Percentiles rank a stretch among this genome's conserved stretches.
These are phyloP conservation scores for Gloeophyllum trabeum DNA, from an alignment of 768 basidiomycete species.

Conservation along the genomic window DNA sequence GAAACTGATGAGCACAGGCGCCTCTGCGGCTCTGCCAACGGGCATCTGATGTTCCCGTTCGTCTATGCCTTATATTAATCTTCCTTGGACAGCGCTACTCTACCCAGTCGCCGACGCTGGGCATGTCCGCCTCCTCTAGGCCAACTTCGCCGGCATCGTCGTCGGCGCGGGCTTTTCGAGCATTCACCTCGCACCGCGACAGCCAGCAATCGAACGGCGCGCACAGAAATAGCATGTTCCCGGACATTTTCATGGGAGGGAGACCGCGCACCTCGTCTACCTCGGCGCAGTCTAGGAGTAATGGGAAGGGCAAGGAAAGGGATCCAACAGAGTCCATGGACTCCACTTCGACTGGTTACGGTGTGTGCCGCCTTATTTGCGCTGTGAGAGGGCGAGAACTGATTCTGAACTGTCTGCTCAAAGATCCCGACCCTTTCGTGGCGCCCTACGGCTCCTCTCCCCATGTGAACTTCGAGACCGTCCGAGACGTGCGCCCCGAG, in stretches of 20 bases:
- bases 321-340: conserved; percentile 4
- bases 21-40: too few relatives aligned
- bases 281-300: background rate
- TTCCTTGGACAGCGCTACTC: background rate
- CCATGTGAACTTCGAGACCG: conserved; percentile 7
- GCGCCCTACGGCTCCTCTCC: too few relatives aligned
- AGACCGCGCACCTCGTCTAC: conserved; percentile 5
- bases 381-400: background rate
- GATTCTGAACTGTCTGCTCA: background rate
- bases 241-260: background rate
- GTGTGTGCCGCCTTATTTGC: conserved; percentile 1
- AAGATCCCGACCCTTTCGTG: background rate
- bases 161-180: background rate
- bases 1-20: too few relatives aligned
- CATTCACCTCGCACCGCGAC: background rate
- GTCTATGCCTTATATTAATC: too few relatives aligned
- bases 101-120: background rate
- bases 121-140: background rate
- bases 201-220: background rate
- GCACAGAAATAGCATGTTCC: background rate
- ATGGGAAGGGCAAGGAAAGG: conserved; percentile 11
- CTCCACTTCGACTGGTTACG: conserved; percentile 5
- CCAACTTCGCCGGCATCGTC: background rate
- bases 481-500: conserved; percentile 5
- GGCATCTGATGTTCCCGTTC: too few relatives aligned